Conservation (phyloP, 768 basidiomycete genomes). For the Scleroderma citrinum region DNA sequence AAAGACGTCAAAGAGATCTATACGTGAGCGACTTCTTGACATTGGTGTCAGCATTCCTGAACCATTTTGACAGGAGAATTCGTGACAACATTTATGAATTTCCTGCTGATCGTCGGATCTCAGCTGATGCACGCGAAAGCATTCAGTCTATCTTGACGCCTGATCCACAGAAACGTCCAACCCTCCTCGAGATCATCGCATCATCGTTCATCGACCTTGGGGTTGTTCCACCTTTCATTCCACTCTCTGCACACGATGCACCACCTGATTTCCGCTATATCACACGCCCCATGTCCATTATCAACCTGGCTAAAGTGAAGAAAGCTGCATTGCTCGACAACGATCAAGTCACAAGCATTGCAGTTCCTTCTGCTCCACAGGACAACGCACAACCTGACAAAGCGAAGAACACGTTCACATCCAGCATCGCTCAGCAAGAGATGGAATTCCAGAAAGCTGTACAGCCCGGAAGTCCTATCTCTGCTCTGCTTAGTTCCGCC, state of each 20-base stretch:
- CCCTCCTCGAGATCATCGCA: constrained; percentile 77
- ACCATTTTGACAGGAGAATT: constrained; percentile 60
- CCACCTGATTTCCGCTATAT: constrained; percentile 74
- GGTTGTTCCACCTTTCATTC: constrained; percentile 75
- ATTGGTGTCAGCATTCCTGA: background rate
- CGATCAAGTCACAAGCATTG: constrained; percentile 43
- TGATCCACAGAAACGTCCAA: constrained; percentile 76
- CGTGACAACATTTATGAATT: constrained; percentile 92
- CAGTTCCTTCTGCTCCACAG: constrained; percentile 34
- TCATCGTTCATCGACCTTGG: constrained; percentile 82
- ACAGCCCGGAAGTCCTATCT: constrained; percentile 91
- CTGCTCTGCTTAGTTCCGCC: constrained; percentile 83
- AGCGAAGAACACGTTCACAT: constrained; percentile 39
- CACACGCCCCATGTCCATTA: constrained; percentile 49
- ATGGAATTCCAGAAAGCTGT: constrained; percentile 96
- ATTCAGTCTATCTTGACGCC: constrained; percentile 82
- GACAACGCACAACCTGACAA: constrained; percentile 13
- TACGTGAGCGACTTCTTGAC: constrained; percentile 47
- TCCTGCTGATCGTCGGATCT: constrained; percentile 69
- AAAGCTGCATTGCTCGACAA: constrained; percentile 59
- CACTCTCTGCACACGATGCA: constrained; percentile 67
- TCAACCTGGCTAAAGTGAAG: constrained; percentile 67
- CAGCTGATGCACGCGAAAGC: constrained; percentile 65
- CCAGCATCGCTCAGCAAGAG: constrained; percentile 79
- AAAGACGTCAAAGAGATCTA: constrained; percentile 97